Evolutionary conservation across 495 filamentous ascomycete genomes (phyloP).

Genomic region (Xylaria venustula): DNA sequence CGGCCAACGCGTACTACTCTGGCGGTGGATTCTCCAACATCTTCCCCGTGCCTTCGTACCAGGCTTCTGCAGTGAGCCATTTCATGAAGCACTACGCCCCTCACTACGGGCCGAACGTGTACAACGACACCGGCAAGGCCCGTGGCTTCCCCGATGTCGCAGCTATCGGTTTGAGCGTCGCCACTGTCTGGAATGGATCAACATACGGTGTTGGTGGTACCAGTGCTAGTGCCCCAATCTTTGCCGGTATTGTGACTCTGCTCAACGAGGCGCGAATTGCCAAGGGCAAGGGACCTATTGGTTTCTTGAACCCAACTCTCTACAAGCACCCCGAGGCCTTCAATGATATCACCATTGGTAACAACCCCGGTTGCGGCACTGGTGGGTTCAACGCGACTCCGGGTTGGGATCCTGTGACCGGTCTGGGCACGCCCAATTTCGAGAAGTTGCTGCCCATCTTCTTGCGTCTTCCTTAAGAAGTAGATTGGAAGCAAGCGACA

Average conservation of each 20-base stretch:
- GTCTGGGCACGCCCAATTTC: slow-evolving; percentile 34
- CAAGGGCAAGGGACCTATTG: slow-evolving; percentile 53
- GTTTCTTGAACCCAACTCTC: slow-evolving; percentile 63
- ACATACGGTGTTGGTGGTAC: slow-evolving; percentile 47
- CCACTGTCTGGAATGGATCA: slow-evolving; percentile 45
- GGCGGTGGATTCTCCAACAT: slow-evolving; percentile 70
- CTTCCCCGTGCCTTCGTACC: slow-evolving; percentile 61
- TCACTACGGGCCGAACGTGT: slow-evolving; percentile 47
- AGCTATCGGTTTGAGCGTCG: slow-evolving; percentile 57
- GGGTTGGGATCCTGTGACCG: slow-evolving; percentile 42
- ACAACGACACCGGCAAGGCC: slow-evolving; percentile 38
- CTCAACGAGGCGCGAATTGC: slow-evolving; percentile 61
- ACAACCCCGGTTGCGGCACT: slow-evolving; percentile 53
- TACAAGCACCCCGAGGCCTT: slow-evolving; percentile 60
- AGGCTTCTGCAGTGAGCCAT: slow-evolving; percentile 52
- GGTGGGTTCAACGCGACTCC: slow-evolving; percentile 44
- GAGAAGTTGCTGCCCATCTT: slow-evolving; percentile 23
- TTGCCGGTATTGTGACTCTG: slow-evolving; percentile 51
- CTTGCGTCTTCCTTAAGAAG: slow-evolving; percentile 3
- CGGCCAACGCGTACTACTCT: slow-evolving; percentile 54
- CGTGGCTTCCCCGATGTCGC: slow-evolving; percentile 63
- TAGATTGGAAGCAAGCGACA: neutral
- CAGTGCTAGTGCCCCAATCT: slow-evolving; percentile 37
- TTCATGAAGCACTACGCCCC: slow-evolving; percentile 56
- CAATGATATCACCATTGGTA: slow-evolving; percentile 60